A percentile compares a stretch with the other conserved stretches of the same genome.
phyloP scores from a whole-genome alignment of 352 stramenopile genomes.

The Pythium biforme region DNA sequence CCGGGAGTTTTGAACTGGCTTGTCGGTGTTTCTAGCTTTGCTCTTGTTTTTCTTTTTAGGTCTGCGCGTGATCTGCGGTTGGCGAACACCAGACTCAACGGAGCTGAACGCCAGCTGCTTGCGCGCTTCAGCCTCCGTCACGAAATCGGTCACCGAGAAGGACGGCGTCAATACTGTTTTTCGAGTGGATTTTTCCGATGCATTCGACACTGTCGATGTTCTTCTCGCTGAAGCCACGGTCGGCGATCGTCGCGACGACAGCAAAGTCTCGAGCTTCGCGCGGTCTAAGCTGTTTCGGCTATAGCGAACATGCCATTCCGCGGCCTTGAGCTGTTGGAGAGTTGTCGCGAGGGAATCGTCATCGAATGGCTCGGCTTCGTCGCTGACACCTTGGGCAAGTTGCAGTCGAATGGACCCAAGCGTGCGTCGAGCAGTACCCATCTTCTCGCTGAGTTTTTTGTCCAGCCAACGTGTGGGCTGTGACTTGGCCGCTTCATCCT shows the following conservation, averaged over 20 bases:
- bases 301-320: conserved; percentile 46
- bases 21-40: neutral
- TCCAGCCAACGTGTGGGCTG: neutral
- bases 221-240: neutral
- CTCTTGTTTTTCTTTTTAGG: conserved; percentile 5
- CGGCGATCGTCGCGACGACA: conserved; percentile 13
- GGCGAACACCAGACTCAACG: neutral
- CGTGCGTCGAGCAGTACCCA: neutral
- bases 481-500: neutral
- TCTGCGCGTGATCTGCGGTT: neutral
- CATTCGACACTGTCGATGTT: conserved; percentile 5
- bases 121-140: conserved; percentile 33
- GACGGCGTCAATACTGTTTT: neutral
- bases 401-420: neutral
- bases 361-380: neutral
- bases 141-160: conserved; percentile 27
- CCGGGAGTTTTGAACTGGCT: neutral
- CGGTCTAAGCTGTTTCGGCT: conserved; percentile 34
- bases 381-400: neutral
- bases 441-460: neutral
- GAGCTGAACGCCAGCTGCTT: conserved; percentile 24
- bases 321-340: conserved; percentile 43
- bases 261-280: conserved; percentile 21
- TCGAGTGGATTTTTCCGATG: neutral
- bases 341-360: conserved; percentile 28